Evolutionary conservation across 805 yeast species (phyloP), one percentile per base, ranked within the genome.

Genomic region (Komagataella phaffii): DNA sequence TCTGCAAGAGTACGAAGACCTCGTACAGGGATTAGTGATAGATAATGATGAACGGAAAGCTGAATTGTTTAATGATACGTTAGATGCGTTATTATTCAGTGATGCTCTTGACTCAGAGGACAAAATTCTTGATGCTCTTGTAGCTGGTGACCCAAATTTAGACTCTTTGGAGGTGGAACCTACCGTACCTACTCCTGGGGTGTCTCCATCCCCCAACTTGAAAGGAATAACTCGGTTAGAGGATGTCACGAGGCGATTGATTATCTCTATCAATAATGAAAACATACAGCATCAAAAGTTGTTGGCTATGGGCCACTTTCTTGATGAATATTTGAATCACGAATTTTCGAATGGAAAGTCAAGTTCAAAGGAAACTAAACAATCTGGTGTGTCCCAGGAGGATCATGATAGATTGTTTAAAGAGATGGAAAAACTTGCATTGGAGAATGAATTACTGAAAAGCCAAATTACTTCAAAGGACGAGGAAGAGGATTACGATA

Each of bases 251-350:
- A 74, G 76, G 52, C 64, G 74, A 18, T 64, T 86, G 45, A 72
- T 81, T 1, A 67, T 75, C 24, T 79, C 80, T 51, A 65, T 85
- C 17, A 73, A 80, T 50, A 70, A 76, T 55, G 80, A 80, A 52
- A 81, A 76, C 57, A 71, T 80, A 50, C 85, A 84, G 57, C 80
- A 74, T 56, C 69, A 76, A 55, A 73, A 80, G 53, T 62, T 84
- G 51, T 67, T 69, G 47, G 73, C 83, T 8, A 67, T 85, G 46
- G 80, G 78, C 43, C 68, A 65, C 21, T 84, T 82, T 56, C 61
- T 85, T 53, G 64, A 66, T 46, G 74, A 72, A 53, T 85, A 80
- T 57, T 5, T 30, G n/a, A 30, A 30, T 14, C 40, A 30, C 40
- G 40, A 30, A 8, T 14, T 10, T 1, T 7, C 40, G 14, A 30